These are phyloP conservation scores for Mycena sp. DNA, from an alignment of 1,284 basidiomycete species.

Conservation along the genomic window DNA sequence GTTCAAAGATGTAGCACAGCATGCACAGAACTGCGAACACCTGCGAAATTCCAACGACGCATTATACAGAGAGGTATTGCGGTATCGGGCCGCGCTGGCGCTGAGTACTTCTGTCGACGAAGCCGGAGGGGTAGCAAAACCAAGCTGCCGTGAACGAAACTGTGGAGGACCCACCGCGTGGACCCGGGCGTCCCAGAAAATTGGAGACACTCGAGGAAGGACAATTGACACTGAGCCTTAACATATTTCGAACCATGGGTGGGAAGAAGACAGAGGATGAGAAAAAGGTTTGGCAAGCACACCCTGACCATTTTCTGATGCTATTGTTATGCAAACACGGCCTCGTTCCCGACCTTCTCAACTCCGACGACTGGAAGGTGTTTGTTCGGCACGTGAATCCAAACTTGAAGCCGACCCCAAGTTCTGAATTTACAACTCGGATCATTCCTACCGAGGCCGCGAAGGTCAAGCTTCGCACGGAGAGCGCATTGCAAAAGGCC, in stretches of 20 bases:
- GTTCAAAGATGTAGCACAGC: no score
- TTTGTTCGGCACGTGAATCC: conserved; percentile 9
- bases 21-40: no score
- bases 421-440: neutral
- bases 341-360: no score
- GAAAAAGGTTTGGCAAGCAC: no score
- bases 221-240: neutral
- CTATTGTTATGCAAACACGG: no score
- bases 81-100: no score
- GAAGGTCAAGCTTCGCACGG: neutral
- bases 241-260: neutral
- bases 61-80: no score
- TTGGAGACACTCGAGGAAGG: conserved; percentile 3
- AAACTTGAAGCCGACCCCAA: neutral
- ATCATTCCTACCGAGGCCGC: neutral
- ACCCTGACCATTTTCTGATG: no score
- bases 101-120: no score
- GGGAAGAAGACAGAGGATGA: conserved; percentile 1
- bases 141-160: neutral
- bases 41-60: no score
- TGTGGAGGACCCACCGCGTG: neutral
- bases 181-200: conserved; percentile 3
- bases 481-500: conserved; percentile 1
- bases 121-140: neutral
- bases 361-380: conserved; percentile 2